Evolutionary conservation across 2,329 filamentous ascomycete genomes (phyloP).

Genomic region (Fusarium gaditjirri): DNA sequence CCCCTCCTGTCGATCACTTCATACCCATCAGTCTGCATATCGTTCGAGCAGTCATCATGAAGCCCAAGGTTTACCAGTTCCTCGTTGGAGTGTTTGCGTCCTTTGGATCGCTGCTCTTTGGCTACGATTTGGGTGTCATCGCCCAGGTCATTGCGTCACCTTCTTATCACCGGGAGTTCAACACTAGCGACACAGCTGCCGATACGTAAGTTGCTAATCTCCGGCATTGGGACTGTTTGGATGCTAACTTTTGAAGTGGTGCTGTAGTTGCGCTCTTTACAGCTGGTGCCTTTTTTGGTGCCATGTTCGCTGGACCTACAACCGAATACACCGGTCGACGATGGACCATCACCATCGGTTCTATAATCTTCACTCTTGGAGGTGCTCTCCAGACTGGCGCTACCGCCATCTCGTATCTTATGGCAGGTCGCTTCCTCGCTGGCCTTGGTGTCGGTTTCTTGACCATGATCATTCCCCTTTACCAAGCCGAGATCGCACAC

Average conservation of each 20-base stretch:
- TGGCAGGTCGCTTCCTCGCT: slow-evolving; percentile 75
- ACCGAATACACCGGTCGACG: slow-evolving; percentile 71
- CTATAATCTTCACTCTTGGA: slow-evolving; percentile 76
- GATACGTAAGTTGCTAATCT: slow-evolving; percentile 43
- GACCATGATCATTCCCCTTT: slow-evolving; percentile 64
- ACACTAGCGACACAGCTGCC: slow-evolving; percentile 50
- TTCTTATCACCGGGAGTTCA: background rate
- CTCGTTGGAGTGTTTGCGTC: slow-evolving; percentile 55
- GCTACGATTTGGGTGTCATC: slow-evolving; percentile 49
- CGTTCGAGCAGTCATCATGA: slow-evolving; percentile 1
- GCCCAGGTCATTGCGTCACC: slow-evolving; percentile 62
- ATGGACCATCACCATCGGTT: slow-evolving; percentile 77
- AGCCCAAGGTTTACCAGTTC: slow-evolving; percentile 59
- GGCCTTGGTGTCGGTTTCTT: slow-evolving; percentile 63
- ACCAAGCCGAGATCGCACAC: slow-evolving; percentile 83
- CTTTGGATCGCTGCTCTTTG: slow-evolving; percentile 41
- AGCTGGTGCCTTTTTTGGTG: slow-evolving; percentile 78
- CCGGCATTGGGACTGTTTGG: rapidly evolving
- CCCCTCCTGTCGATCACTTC: slow-evolving; percentile 6
- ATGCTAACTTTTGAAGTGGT: slow-evolving; percentile 12
- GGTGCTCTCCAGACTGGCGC: slow-evolving; percentile 80
- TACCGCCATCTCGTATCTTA: slow-evolving; percentile 67
- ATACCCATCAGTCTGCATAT: background rate
- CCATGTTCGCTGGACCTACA: slow-evolving; percentile 71
- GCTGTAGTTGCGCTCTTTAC: slow-evolving; percentile 77